A percentile compares a stretch with the other conserved stretches of the same genome.
These are phyloP conservation scores for Aspergillus neoniger DNA, from an alignment of 2,329 filamentous ascomycete genomes.

Conservation along the genomic window DNA sequence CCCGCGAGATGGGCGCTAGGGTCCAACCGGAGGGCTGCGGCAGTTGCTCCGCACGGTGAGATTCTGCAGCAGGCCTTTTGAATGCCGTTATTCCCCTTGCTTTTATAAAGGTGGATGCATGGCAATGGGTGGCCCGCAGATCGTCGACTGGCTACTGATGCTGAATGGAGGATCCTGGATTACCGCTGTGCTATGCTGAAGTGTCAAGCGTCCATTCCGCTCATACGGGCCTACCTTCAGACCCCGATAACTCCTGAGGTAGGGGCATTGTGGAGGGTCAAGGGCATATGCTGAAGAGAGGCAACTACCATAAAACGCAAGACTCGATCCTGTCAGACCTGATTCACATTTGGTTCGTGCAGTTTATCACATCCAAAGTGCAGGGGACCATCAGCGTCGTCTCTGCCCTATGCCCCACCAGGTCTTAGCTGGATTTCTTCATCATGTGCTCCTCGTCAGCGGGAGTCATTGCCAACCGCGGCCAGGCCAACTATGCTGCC, in stretches of 20 bases:
- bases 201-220: constrained; percentile 16
- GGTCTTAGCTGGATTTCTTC: constrained; percentile 44
- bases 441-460: constrained; percentile 44
- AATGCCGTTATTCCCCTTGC: too few species aligned
- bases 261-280: background rate
- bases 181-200: background rate
- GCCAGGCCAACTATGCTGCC: constrained; percentile 49
- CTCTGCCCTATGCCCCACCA: constrained; percentile 12
- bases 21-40: too few species aligned
- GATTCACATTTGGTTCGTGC: constrained; percentile 38
- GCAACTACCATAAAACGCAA: background rate
- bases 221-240: constrained; percentile 37
- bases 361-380: constrained; percentile 41
- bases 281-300: too few species aligned
- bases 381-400: constrained; percentile 37
- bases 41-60: too few species aligned
- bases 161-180: too few species aligned
- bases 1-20: too few species aligned
- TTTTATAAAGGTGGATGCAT: too few species aligned
- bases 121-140: too few species aligned
- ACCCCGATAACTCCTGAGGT: constrained; percentile 27
- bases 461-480: constrained; percentile 49
- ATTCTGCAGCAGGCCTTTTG: too few species aligned
- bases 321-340: constrained; percentile 44
- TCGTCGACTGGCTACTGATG: too few species aligned